These are phyloP conservation scores for Cadophora luteo-olivacea DNA, from an alignment of 2,329 filamentous ascomycete species.

Conservation along the genomic window DNA sequence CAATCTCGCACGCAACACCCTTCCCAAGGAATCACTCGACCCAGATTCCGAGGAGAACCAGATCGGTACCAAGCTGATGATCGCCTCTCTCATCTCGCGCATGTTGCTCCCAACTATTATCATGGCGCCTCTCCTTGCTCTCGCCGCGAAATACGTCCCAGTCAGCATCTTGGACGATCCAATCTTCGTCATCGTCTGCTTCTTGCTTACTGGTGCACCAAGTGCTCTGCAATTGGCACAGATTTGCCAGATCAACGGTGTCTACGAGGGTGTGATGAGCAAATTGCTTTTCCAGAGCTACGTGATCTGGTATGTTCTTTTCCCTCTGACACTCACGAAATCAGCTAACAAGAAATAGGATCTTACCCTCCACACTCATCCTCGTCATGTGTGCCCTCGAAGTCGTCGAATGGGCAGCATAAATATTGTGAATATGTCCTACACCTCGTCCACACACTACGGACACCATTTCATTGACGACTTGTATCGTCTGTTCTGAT, in stretches of 20 bases:
- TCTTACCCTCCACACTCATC: conserved; percentile 88
- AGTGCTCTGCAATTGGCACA: conserved; percentile 94
- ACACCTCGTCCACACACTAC: background rate
- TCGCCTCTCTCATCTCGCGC: conserved; percentile 84
- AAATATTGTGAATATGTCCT: background rate
- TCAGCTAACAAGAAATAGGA: conserved; percentile 59
- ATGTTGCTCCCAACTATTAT: conserved; percentile 92
- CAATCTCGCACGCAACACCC: conserved; percentile 90
- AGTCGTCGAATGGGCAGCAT: conserved; percentile 83
- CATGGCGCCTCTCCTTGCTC: conserved; percentile 88
- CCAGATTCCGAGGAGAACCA: conserved; percentile 73
- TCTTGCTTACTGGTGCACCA: conserved; percentile 91
- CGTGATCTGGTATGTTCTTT: conserved; percentile 77
- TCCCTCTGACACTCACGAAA: background rate
- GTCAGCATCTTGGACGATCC: conserved; percentile 96
- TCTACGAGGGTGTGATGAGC: conserved; percentile 95
- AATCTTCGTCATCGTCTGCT: conserved; percentile 98
- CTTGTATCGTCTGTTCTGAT: background rate
- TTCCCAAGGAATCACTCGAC: conserved; percentile 66
- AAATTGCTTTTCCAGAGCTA: conserved; percentile 95
- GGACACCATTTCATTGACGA: background rate
- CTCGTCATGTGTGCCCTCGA: conserved; percentile 92
- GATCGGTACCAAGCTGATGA: conserved; percentile 77
- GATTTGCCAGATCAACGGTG: conserved; percentile 97
- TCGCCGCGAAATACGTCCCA: conserved; percentile 88